Conservation (phyloP, 352 stramenopile species). For the Thalassiosira hispida region DNA sequence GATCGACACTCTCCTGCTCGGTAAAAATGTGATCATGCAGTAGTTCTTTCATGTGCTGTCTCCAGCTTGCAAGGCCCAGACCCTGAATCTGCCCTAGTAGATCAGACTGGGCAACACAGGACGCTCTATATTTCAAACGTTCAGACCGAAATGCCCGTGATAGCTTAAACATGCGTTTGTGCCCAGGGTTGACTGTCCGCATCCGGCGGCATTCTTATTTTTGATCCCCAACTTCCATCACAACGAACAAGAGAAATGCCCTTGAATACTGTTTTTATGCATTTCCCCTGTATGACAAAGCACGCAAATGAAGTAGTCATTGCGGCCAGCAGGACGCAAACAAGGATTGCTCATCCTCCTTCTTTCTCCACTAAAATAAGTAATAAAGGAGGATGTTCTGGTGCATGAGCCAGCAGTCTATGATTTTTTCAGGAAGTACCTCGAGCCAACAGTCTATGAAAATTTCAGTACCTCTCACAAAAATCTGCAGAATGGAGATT, state of each 20-base stretch:
- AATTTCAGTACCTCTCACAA: no score
- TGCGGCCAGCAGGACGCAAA: slow-evolving; percentile 1
- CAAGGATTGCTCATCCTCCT: slow-evolving; percentile 3
- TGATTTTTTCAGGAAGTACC: no score
- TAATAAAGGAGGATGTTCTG: no score
- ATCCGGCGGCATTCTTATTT: no score
- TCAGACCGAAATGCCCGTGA: background rate
- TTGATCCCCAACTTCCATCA: background rate
- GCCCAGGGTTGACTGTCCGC: no score
- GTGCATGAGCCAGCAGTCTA: no score
- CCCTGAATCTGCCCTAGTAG: background rate
- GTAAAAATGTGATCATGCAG: slow-evolving; percentile 3
- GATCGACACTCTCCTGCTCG: background rate
- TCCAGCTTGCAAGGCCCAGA: background rate
- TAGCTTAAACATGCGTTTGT: no score
- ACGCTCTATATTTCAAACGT: slow-evolving; percentile 17
- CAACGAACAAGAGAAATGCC: background rate
- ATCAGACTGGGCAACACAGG: background rate
- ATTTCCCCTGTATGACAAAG: slow-evolving; percentile 5
- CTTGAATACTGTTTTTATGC: slow-evolving; percentile 7
- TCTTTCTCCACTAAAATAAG: no score
- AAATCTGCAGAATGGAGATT: no score
- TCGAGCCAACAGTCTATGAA: no score
- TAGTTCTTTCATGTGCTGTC: background rate
- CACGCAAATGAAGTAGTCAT: slow-evolving; percentile 3